Base-by-base conservation (phyloP, 2,329 filamentous ascomycete species). In the Colletotrichum cordylinicola region DNA sequence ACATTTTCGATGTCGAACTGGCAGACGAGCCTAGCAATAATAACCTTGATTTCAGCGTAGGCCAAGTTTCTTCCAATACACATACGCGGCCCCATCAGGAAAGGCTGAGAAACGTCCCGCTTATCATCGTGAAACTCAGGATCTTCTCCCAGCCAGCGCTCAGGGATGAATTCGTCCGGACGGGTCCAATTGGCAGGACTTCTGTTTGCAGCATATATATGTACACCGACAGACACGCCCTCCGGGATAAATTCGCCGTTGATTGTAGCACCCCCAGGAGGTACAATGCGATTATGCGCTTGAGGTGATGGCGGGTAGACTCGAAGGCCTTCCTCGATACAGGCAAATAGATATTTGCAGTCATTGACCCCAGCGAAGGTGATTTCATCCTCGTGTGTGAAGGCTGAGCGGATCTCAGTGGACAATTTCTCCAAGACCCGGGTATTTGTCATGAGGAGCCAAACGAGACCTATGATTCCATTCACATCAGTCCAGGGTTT, bases 21-120 rank as follows among this genome's bases (percentile, higher is more conserved):
- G 67, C 81, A 88, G 6, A 90, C 77, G 13, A 90, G 70, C 8
- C 85, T 83, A 2, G 86, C 84, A 2, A 89, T 77, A 13, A 89
- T 85, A 8, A 89, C 73, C 2, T 88, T 85, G 84, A 90, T 87
- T 78, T 90, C 88, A 4, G 83, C 83, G 64, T 87, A 87, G 1
- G 88, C 88, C 27, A 88, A 82, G 71, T 89, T 89, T 73, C 82
- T 83, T 1, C 88, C 89, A 33, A 90, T 82, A 72, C 89, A 90
- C 56, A 88, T 87, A 2, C 88, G 80, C 8, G 88, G 85, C 0
- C 89, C 88, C 4, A 87, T 60, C 6, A 84, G 84, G 75, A 90
- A 90, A 1, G 89, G 86, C 79, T 89, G 86, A 70, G 87, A 82
- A 4, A 83, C 84, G 1, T 86, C 85, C 33, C 82, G 83, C 75